Conservation (phyloP, 2,329 filamentous ascomycete species). For the Orbilia brochopaga region DNA sequence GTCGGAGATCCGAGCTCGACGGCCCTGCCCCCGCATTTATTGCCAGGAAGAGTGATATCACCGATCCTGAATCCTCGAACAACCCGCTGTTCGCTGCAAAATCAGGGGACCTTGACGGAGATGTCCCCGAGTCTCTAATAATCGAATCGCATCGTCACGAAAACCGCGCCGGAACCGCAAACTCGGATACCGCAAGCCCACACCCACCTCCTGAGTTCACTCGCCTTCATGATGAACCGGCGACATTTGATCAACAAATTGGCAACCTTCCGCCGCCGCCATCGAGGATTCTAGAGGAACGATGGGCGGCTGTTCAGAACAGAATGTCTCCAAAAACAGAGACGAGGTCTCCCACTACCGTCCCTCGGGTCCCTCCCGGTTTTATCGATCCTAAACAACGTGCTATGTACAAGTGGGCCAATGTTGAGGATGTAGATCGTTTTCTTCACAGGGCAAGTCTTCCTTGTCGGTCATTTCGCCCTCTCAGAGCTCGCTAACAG, state of each 20-base stretch:
- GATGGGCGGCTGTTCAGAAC: constrained; percentile 45
- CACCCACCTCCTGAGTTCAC: constrained; percentile 40
- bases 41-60: constrained; percentile 4
- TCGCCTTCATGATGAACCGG: constrained; percentile 47
- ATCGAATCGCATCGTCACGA: constrained; percentile 62
- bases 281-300: constrained; percentile 36
- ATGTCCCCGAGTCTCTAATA: constrained; percentile 69
- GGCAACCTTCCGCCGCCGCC: constrained; percentile 60
- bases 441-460: constrained; percentile 70
- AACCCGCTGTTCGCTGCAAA: not conserved
- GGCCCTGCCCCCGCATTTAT: constrained; percentile 17
- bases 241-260: constrained; percentile 56
- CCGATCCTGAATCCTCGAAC: not conserved
- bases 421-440: constrained; percentile 84
- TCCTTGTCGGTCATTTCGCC: not conserved
- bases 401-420: constrained; percentile 91
- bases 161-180: constrained; percentile 48
- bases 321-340: constrained; percentile 35
- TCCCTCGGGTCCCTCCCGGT: constrained; percentile 53
- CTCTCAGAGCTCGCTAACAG: not conserved
- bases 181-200: constrained; percentile 47
- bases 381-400: constrained; percentile 70
- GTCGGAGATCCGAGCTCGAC: constrained; percentile 16
- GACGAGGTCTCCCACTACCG: constrained; percentile 15
- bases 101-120: constrained; percentile 60